Percentiles rank a stretch among this genome's conserved stretches.
Conservation (phyloP, 2,329 filamentous ascomycete genomes). For the Botryotinia narcissicola region DNA sequence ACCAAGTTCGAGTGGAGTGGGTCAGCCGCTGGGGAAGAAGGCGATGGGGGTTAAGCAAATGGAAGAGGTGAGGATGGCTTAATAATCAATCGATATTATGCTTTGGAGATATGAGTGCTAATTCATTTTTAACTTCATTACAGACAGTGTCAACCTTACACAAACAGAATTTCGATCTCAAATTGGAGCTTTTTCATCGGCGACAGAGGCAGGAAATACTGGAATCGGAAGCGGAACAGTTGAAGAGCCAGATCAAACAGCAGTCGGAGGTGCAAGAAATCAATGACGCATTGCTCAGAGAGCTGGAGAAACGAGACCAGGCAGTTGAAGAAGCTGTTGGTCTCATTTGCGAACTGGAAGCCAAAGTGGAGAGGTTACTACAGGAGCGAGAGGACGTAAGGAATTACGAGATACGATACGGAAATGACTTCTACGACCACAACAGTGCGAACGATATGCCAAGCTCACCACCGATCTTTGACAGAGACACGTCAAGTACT, state of each 20-base stretch:
- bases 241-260: conserved; percentile 45
- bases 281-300: conserved; percentile 56
- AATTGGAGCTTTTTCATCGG: conserved; percentile 68
- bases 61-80: conserved; percentile 54
- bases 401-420: conserved; percentile 45
- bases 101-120: not conserved
- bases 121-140: not conserved
- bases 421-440: conserved; percentile 28
- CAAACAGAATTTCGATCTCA: conserved; percentile 76
- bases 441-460: conserved; percentile 26
- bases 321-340: conserved; percentile 68
- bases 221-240: conserved; percentile 55
- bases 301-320: conserved; percentile 66
- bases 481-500: conserved; percentile 10
- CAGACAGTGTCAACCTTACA: conserved; percentile 65
- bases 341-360: conserved; percentile 66
- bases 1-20: conserved; percentile 34
- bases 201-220: conserved; percentile 61
- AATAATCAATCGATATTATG: conserved; percentile 19
- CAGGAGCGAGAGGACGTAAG: conserved; percentile 54
- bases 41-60: conserved; percentile 64
- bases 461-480: conserved; percentile 33
- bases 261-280: conserved; percentile 53
- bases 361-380: conserved; percentile 53
- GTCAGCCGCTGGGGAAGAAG: conserved; percentile 40